phyloP scores from a whole-genome alignment of 2,329 filamentous ascomycete genomes.

The Trichoderma harzianum region DNA sequence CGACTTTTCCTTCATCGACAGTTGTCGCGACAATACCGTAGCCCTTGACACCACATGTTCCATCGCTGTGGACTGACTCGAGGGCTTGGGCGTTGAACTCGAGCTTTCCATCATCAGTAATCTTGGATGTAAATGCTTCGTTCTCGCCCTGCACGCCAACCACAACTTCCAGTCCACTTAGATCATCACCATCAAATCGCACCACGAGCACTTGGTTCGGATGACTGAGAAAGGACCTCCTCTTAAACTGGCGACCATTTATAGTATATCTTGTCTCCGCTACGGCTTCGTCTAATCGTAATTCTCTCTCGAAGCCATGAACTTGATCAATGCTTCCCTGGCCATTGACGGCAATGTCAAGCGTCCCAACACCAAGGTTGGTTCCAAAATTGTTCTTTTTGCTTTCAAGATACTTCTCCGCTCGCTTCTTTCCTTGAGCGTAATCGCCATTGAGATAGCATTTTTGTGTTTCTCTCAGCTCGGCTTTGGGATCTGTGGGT shows the following conservation, averaged over 20 bases:
- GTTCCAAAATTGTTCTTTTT: constrained; percentile 16
- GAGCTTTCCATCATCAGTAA: background rate
- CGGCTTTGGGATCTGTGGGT: constrained; percentile 5
- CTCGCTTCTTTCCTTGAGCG: constrained; percentile 2
- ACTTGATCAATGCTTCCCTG: background rate
- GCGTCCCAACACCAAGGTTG: constrained; percentile 9
- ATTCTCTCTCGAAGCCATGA: background rate
- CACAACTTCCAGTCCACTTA: background rate
- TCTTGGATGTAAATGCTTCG: constrained; percentile 6
- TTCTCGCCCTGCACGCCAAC: constrained; percentile 8
- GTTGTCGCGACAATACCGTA: constrained; percentile 3
- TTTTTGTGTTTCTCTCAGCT: constrained; percentile 15
- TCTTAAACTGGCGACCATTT: background rate
- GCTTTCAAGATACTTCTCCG: constrained; percentile 12
- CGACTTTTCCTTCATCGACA: constrained; percentile 1
- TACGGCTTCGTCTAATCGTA: constrained; percentile 15
- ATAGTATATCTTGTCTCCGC: constrained; percentile 5
- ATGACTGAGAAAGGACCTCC: constrained; percentile 10
- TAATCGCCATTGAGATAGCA: constrained; percentile 13
- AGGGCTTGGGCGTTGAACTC: constrained; percentile 12
- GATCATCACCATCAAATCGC: constrained; percentile 3
- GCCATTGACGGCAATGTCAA: background rate
- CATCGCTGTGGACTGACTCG: constrained; percentile 15
- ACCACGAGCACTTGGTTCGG: constrained; percentile 10
- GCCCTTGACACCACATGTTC: constrained; percentile 14